A percentile compares a stretch with the other conserved stretches of the same genome.
Evolutionary conservation across 2,329 filamentous ascomycete species (phyloP).

Genomic region (Aspergillus tanneri): DNA sequence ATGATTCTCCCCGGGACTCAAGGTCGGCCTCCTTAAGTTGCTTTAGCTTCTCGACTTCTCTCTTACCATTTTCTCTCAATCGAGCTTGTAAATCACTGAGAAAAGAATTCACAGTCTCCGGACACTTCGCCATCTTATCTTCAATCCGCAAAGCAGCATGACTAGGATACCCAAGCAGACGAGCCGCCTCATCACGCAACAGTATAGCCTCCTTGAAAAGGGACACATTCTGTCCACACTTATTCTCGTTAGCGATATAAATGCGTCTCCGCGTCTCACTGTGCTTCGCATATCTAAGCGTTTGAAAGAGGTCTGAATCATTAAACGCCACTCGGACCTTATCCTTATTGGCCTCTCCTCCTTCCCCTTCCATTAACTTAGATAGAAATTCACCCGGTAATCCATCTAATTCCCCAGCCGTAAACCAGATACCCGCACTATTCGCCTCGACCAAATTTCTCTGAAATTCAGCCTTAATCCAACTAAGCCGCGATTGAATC

Average conservation of each 20-base stretch:
- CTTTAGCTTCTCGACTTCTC: conserved; percentile 47
- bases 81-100: conserved; percentile 46
- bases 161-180: conserved; percentile 51
- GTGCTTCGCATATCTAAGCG: conserved; percentile 51
- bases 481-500: conserved; percentile 52
- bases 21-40: conserved; percentile 52
- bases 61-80: conserved; percentile 44
- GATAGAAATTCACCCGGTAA: conserved; percentile 51
- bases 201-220: conserved; percentile 51
- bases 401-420: conserved; percentile 48
- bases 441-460: conserved; percentile 54
- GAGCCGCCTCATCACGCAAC: conserved; percentile 52
- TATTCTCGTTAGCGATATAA: conserved; percentile 52
- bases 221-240: conserved; percentile 51
- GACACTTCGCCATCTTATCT: conserved; percentile 55
- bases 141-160: conserved; percentile 54
- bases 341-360: conserved; percentile 46
- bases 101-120: conserved; percentile 53
- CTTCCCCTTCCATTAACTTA: conserved; percentile 47
- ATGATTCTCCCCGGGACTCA: conserved; percentile 40
- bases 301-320: conserved; percentile 51
- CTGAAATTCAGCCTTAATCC: conserved; percentile 51
- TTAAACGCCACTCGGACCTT: conserved; percentile 53
- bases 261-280: conserved; percentile 45
- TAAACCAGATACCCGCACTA: conserved; percentile 54